Base-by-base conservation (phyloP, 2,329 filamentous ascomycete species). In the Colletotrichum agaves region DNA sequence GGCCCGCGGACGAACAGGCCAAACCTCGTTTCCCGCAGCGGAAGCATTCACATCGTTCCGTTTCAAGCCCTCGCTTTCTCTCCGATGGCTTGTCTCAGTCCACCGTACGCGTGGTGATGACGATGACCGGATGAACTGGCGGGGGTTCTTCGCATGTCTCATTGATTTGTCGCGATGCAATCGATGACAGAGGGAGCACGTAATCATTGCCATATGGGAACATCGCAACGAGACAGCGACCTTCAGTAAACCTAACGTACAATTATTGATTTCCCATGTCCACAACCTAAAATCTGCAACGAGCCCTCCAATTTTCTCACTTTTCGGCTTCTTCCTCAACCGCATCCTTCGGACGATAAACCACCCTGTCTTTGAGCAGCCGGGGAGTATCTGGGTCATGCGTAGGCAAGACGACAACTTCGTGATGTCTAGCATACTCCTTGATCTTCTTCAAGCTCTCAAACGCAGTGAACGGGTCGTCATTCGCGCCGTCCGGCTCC, bases 401-500 rank as follows among this genome's bases (percentile, higher is more conserved):
- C 13, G 69, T 71, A 3, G 74, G 73, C 61, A 76, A 50, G 0
- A 77, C 72, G 0, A 76, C 74, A 11, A 76, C 56, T 15, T 74
- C 70, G 8, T 57, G 70, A 23, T 70, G 35, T 47, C 72, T 71
- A 1, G 74, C 73, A 61, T 73, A 78, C 47, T 75, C 63, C 68
- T 78, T 78, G 31, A 78, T 78, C 37, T 62, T 72, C 64, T 65
- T 72, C 49, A 77, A 35, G 21, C 69, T 77, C 60, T 76, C 59
- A 41, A 78, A 61, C 2, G 77, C 77, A 10, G 68, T 61, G 61
- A 71, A 46, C 2, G 77, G 76, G 37, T 75, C 72, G 19, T 68
- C 72, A 59, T 75, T 79, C 10, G 77, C 72, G 0, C 76, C 77
- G 65, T 79, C 76, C 3, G 75, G 73, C 49, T 73, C 69, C 59